Percentiles rank a stretch among this genome's conserved stretches.
These are phyloP conservation scores for Plasmodium falciparum DNA, from an alignment of 169 alveolate genomes.

Conservation along the genomic window DNA sequence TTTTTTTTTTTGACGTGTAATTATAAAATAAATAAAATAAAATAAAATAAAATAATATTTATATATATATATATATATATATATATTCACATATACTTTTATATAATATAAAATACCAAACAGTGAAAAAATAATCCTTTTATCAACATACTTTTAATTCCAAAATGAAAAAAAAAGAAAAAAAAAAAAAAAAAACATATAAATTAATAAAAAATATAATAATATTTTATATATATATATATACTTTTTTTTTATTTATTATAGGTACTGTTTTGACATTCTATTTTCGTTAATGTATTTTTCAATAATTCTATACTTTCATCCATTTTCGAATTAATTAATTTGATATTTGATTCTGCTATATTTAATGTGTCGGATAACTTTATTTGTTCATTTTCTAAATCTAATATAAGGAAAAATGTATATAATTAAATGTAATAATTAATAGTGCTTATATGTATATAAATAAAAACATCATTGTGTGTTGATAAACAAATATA, in stretches of 20 bases:
- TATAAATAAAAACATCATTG: slow-evolving; percentile 2
- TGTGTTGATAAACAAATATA: neutral
- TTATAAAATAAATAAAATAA: too few relatives aligned
- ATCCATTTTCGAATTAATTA: slow-evolving; percentile 36
- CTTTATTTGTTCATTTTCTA: slow-evolving; percentile 66
- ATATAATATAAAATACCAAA: too few relatives aligned
- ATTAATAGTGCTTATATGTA: too few relatives aligned
- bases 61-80: too few relatives aligned
- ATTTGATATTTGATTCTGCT: slow-evolving; percentile 45
- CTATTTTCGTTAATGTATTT: slow-evolving; percentile 42
- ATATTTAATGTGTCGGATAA: slow-evolving; percentile 30
- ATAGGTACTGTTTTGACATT: slow-evolving; percentile 1
- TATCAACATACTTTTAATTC: too few relatives aligned
- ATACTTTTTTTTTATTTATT: neutral
- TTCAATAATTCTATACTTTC: slow-evolving; percentile 52
- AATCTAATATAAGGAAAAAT: slow-evolving; percentile 19
- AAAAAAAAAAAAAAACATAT: neutral
- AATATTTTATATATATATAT: neutral
- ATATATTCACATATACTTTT: too few relatives aligned
- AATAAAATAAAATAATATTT: too few relatives aligned
- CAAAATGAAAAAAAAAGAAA: too few relatives aligned
- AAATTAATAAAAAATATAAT: neutral
- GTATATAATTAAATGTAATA: neutral
- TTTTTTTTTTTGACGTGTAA: neutral
- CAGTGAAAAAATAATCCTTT: too few relatives aligned